Evolutionary conservation across 345 rosid genomes (phyloP).

Genomic region (Cardamine resedifolia): DNA sequence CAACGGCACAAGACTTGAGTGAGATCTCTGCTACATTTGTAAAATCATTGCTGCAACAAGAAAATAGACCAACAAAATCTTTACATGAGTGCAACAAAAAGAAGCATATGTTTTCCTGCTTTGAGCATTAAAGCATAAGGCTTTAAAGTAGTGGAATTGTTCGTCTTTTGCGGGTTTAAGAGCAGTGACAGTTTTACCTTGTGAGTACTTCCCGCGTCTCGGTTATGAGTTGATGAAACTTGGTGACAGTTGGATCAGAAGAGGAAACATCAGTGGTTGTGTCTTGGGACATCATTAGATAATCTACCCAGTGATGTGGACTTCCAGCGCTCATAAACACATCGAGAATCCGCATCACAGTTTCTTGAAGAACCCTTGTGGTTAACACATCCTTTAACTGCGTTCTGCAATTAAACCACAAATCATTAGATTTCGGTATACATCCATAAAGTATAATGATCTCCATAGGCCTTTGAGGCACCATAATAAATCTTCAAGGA

Average conservation of each 20-base stretch:
- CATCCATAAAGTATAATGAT: slow-evolving; percentile 6
- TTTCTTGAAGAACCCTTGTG: slow-evolving; percentile 51
- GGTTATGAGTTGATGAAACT: slow-evolving; percentile 71
- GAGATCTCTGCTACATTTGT: slow-evolving; percentile 58
- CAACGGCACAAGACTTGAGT: slow-evolving; percentile 51
- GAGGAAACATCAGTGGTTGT: slow-evolving; percentile 39
- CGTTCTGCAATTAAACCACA: slow-evolving; percentile 52
- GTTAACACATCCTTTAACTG: slow-evolving; percentile 68
- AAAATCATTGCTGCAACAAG: slow-evolving; percentile 72
- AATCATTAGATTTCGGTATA: not conserved
- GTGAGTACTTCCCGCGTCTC: slow-evolving; percentile 76
- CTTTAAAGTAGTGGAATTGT: not conserved
- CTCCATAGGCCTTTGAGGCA: slow-evolving; percentile 9
- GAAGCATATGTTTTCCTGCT: not conserved
- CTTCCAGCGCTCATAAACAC: slow-evolving; percentile 72
- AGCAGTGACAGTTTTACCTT: slow-evolving; percentile 47
- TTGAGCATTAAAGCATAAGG: not conserved
- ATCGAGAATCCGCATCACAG: slow-evolving; percentile 65
- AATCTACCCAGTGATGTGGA: slow-evolving; percentile 77
- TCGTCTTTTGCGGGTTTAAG: not conserved
- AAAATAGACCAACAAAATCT: not conserved
- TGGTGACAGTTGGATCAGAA: slow-evolving; percentile 41
- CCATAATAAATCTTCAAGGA: slow-evolving; percentile 3
- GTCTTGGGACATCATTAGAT: slow-evolving; percentile 78
- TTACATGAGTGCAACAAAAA: not conserved